A percentile compares a stretch with the other conserved stretches of the same genome.
Conservation (phyloP, 192 early-diverging fungal genomes). For the Coemansia reversa region DNA sequence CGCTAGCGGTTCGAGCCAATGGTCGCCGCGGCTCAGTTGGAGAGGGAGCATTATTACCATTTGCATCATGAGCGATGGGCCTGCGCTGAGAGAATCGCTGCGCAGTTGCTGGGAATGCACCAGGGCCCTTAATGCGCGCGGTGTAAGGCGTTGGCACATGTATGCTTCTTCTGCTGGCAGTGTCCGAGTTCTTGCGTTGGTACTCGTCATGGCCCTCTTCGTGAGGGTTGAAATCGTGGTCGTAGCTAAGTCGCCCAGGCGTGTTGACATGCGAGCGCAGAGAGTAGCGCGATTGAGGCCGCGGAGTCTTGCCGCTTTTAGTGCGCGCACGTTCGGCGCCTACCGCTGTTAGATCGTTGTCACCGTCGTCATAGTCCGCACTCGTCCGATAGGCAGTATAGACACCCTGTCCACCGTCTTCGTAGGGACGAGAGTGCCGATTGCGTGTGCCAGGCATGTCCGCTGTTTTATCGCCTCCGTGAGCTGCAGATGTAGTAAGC, state of each 20-base stretch:
- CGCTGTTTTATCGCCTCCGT: not conserved
- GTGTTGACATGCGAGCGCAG: conserved; percentile 32
- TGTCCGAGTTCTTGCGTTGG: conserved; percentile 12
- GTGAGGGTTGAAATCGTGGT: conserved; percentile 27
- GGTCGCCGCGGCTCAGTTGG: conserved; percentile 26
- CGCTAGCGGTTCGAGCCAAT: conserved; percentile 15
- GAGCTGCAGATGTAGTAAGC: conserved; percentile 3
- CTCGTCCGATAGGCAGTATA: not conserved
- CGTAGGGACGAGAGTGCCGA: conserved; percentile 10
- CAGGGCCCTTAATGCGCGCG: conserved; percentile 48
- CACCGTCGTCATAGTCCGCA: conserved; percentile 2
- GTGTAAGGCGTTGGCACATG: conserved; percentile 40
- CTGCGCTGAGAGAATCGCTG: conserved; percentile 51
- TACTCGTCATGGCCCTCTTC: conserved; percentile 19
- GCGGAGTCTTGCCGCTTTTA: conserved; percentile 10
- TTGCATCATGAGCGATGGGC: conserved; percentile 7
- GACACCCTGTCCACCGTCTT: not conserved
- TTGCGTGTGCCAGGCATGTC: conserved; percentile 4
- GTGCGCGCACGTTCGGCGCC: not conserved
- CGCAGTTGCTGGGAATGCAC: conserved; percentile 51
- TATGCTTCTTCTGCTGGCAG: conserved; percentile 12
- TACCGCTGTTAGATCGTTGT: not conserved
- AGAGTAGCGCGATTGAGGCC: conserved; percentile 28
- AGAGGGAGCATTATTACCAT: conserved; percentile 21
- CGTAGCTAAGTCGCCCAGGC: conserved; percentile 33